Evolutionary conservation across 805 yeast species (phyloP).

Genomic region (Debaryomyces hansenii): DNA sequence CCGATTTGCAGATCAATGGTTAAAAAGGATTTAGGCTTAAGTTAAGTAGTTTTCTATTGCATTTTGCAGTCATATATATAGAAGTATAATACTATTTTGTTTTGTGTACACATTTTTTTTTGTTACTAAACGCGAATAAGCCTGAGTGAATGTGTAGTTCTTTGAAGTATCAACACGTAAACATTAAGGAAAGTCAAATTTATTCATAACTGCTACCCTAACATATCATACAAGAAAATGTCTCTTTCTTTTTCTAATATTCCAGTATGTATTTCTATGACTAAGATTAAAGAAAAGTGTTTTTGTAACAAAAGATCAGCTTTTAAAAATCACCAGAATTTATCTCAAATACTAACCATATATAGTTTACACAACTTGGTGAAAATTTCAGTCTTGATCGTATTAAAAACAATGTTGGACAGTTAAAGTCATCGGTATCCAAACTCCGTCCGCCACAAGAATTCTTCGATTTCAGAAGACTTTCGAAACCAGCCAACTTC

Average conservation of each 20-base stretch:
- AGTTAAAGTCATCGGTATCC: conserved; percentile 64
- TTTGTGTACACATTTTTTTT: background rate
- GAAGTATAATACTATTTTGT: background rate
- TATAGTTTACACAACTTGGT: conserved; percentile 41
- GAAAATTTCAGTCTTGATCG: conserved; percentile 49
- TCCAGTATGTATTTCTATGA: conserved; percentile 31
- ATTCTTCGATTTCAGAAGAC: conserved; percentile 85
- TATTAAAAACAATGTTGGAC: conserved; percentile 44
- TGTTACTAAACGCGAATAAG: background rate
- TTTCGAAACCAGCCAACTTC: conserved; percentile 88
- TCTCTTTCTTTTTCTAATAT: conserved; percentile 37
- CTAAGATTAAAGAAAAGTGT: too few relatives aligned
- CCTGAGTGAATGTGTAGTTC: background rate
- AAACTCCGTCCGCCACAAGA: conserved; percentile 88
- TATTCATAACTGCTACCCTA: background rate
- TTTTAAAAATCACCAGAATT: too few relatives aligned
- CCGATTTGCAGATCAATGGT: conserved; percentile 84
- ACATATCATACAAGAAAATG: conserved; percentile 16
- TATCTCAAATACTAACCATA: background rate
- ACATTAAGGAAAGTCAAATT: background rate
- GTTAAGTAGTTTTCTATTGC: background rate
- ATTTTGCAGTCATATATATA: background rate
- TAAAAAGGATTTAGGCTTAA: conserved; percentile 69
- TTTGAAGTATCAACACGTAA: conserved; percentile 3
- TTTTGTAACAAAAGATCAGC: too few relatives aligned